Base-by-base conservation (phyloP, 2,329 filamentous ascomycete species). In the Domatiomyces globalis region DNA sequence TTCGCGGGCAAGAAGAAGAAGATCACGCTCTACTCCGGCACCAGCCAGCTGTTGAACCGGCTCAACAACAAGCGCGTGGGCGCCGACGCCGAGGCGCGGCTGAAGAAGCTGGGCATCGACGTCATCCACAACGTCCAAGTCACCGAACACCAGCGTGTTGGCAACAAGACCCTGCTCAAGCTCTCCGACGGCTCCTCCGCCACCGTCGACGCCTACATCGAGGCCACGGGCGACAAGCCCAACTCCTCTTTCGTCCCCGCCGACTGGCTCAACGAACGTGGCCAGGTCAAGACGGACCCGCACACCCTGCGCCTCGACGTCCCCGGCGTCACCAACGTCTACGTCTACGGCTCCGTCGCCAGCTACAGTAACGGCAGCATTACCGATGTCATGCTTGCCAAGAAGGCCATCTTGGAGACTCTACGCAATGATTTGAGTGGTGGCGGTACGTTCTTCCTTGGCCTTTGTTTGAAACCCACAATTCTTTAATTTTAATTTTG, bases 241-340 rank as follows among this genome's bases (percentile, higher is more conserved):
- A 79, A 77, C 62, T 74, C 71, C 18, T 66, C 65, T 7, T 80
- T 72, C 61, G 63, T 81, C 1, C 75, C 77, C 0, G 49, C 60
- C 3, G 60, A 66, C 5, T 69, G 76, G 43, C 67, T 80, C 2
- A 65, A 70, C 53, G 62, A 65, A 0, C 54, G 61, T n/a, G 73
- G 72, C 12, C 74, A 72, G 62, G 71, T 81, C 45, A 65, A 65
- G 22, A 73, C 71, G 5, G 71, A 79, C 58, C 57, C 50, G 15
- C 50, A 54, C 7, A 62, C 60, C 20, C 56, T 62, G 20, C 57
- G 60, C 29, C 52, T 61, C 36, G 49, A 58, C 45, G 59, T 61
- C 7, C 51, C 54, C 5, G 59, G 50, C 12, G 57, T 59, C 29
- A 58, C 49, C 7, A 54, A 55, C 36, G 60, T 62, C 20, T 62